Evolutionary conservation across 768 basidiomycete species (phyloP).

Genomic region (Tulasnella sp.): DNA sequence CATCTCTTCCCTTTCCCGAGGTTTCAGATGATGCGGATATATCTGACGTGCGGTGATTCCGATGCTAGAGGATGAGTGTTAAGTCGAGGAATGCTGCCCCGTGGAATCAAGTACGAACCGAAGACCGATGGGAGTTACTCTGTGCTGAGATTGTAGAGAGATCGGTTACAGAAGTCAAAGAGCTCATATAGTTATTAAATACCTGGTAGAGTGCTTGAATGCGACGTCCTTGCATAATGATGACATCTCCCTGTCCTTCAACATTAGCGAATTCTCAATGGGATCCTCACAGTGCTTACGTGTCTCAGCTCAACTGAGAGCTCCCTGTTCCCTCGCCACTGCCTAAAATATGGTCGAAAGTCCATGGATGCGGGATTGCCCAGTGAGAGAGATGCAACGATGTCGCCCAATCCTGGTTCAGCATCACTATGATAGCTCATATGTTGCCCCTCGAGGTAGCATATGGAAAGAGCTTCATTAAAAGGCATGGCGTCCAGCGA

Average conservation of each 20-base stretch:
- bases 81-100: not conserved
- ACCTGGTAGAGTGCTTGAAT: constrained; percentile 14
- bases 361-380: constrained; percentile 10
- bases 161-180: not conserved
- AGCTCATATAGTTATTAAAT: not conserved
- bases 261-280: not conserved
- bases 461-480: constrained; percentile 15
- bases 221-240: constrained; percentile 13
- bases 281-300: not conserved
- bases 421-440: constrained; percentile 15
- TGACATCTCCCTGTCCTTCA: constrained; percentile 12
- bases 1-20: not conserved
- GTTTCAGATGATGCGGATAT: not conserved
- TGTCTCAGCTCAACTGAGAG: constrained; percentile 8
- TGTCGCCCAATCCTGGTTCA: constrained; percentile 12
- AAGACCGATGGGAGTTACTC: not conserved
- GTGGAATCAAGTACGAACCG: not conserved
- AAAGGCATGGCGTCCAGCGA: not conserved
- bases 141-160: not conserved
- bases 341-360: not conserved
- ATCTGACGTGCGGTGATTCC: constrained; percentile 9
- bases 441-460: constrained; percentile 10
- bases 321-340: not conserved
- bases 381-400: constrained; percentile 16
- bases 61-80: not conserved